Percentiles rank a stretch among this genome's conserved stretches.
Conservation (phyloP, 1,139 yeast species). For the Saccharomyces hybrid region DNA sequence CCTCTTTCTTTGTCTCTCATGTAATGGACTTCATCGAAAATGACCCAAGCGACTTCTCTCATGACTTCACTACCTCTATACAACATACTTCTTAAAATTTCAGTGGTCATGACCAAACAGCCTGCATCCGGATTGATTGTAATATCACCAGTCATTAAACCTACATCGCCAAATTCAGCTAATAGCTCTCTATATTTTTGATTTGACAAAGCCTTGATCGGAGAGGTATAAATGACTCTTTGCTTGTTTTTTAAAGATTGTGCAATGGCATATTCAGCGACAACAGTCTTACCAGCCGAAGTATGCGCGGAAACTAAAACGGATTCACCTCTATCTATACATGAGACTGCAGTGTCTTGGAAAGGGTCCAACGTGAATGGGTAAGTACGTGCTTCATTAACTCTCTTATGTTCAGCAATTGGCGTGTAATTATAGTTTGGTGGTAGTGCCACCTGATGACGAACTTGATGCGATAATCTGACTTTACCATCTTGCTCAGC, state of each 20-base stretch:
- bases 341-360: slow-evolving; percentile 91
- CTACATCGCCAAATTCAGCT: slow-evolving; percentile 93
- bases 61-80: slow-evolving; percentile 91
- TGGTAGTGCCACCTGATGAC: slow-evolving; percentile 97
- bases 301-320: slow-evolving; percentile 97
- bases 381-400: slow-evolving; percentile 72
- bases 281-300: slow-evolving; percentile 98
- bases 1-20: slow-evolving; percentile 96
- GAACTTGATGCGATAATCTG: slow-evolving; percentile 81
- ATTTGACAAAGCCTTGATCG: slow-evolving; percentile 92
- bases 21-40: slow-evolving; percentile 93
- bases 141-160: slow-evolving; percentile 96
- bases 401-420: slow-evolving; percentile 74
- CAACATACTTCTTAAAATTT: slow-evolving; percentile 85
- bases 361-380: slow-evolving; percentile 93
- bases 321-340: slow-evolving; percentile 91
- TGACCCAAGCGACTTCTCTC: slow-evolving; percentile 96
- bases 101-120: slow-evolving; percentile 96
- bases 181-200: slow-evolving; percentile 91
- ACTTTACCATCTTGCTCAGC: slow-evolving; percentile 46
- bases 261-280: slow-evolving; percentile 97
- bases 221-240: slow-evolving; percentile 93
- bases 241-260: slow-evolving; percentile 86
- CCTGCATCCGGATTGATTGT: slow-evolving; percentile 96
- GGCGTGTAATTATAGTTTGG: slow-evolving; percentile 84